These are phyloP conservation scores for Erigeron canadensis DNA, from an alignment of 129 eudicot species.

Conservation along the genomic window DNA sequence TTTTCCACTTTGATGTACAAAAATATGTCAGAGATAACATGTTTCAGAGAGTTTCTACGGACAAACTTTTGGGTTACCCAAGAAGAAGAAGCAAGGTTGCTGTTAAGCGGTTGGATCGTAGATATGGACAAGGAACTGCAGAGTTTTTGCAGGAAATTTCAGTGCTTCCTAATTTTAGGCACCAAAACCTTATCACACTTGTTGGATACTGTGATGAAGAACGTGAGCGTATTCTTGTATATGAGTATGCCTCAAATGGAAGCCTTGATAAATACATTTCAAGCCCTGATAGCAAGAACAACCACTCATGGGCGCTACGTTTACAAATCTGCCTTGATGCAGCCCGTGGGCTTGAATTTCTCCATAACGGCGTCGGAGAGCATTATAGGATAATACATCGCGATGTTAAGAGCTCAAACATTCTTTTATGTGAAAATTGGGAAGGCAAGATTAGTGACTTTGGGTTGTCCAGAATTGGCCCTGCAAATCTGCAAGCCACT, in stretches of 20 bases:
- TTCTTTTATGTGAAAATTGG: slow-evolving; percentile 17
- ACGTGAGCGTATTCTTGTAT: slow-evolving; percentile 30
- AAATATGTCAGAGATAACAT: slow-evolving; percentile 13
- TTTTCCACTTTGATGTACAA: slow-evolving; percentile 34
- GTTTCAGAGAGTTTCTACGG: slow-evolving; percentile 1
- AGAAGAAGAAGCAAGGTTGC: slow-evolving; percentile 32
- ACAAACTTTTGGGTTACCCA: slow-evolving; percentile 7
- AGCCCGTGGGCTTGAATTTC: slow-evolving; percentile 28
- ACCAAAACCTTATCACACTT: slow-evolving; percentile 30
- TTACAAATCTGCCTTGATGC: slow-evolving; percentile 31
- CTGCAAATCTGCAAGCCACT: slow-evolving; percentile 32
- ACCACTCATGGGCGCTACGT: slow-evolving; percentile 23
- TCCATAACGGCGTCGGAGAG: slow-evolving; percentile 31
- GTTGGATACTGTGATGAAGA: slow-evolving; percentile 34
- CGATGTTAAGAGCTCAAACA: slow-evolving; percentile 35
- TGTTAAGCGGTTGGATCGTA: slow-evolving; percentile 31
- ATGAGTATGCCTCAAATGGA: slow-evolving; percentile 35
- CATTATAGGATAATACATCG: slow-evolving; percentile 34
- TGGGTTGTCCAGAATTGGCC: slow-evolving; percentile 36
- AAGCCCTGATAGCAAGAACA: background rate
- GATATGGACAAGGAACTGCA: slow-evolving; percentile 33
- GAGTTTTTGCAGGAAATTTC: slow-evolving; percentile 39
- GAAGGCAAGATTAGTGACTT: slow-evolving; percentile 29
- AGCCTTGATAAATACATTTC: slow-evolving; percentile 26
- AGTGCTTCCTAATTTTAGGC: slow-evolving; percentile 32